phyloP scores from a whole-genome alignment of 345 rosid genomes.

The Isatis tinctoria region DNA sequence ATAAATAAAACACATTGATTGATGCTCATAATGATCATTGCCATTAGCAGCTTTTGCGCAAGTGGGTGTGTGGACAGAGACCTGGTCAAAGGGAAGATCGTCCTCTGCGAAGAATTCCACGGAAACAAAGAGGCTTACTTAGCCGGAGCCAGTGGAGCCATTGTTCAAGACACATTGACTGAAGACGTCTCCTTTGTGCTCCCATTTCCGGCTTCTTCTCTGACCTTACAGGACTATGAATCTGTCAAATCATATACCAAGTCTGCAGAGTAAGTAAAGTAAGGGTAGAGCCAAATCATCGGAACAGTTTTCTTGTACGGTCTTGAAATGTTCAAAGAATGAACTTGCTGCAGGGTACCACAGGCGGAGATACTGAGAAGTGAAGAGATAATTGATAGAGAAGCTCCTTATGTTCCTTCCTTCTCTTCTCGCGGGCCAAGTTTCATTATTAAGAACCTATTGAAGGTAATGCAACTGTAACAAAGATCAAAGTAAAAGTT shows the following conservation, averaged over 20 bases:
- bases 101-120: neutral
- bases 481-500: neutral
- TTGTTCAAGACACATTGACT: neutral
- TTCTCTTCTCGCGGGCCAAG: constrained; percentile 52
- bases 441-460: constrained; percentile 15
- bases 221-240: neutral
- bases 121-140: neutral
- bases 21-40: neutral
- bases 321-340: neutral
- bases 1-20: neutral
- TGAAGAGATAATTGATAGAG: constrained; percentile 20
- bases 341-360: constrained; percentile 24
- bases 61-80: constrained; percentile 16
- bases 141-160: constrained; percentile 43
- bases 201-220: constrained; percentile 27
- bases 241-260: constrained; percentile 30
- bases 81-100: constrained; percentile 39
- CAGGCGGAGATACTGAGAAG: constrained; percentile 32
- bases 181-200: constrained; percentile 13
- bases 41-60: constrained; percentile 26
- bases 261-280: constrained; percentile 30
- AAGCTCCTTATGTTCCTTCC: constrained; percentile 32
- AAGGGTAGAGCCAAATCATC: neutral
- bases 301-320: neutral
- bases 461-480: constrained; percentile 18